Percentiles rank a stretch among this genome's conserved stretches.
Evolutionary conservation across 345 rosid genomes (phyloP).

Genomic region (Geranium brycei): DNA sequence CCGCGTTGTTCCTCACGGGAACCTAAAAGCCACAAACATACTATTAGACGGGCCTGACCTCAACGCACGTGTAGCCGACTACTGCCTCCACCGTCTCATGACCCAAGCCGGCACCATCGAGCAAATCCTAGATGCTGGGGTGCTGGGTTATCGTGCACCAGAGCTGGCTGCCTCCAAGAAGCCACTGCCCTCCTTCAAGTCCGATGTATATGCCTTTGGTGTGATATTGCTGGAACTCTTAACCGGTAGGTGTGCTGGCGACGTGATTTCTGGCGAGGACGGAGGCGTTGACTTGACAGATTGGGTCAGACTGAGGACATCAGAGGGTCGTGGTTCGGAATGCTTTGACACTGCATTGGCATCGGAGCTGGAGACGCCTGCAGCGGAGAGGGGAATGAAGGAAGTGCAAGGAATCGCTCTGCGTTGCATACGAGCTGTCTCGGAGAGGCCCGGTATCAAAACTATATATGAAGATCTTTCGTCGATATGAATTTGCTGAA

Average conservation of each 20-base stretch:
- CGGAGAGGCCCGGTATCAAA: slow-evolving; percentile 95
- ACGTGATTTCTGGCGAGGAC: slow-evolving; percentile 68
- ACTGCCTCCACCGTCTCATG: slow-evolving; percentile 94
- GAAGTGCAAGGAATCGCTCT: slow-evolving; percentile 85
- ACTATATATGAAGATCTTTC: slow-evolving; percentile 94
- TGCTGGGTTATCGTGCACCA: slow-evolving; percentile 84
- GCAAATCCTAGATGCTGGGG: slow-evolving; percentile 89
- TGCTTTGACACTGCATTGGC: slow-evolving; percentile 58
- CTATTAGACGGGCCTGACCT: slow-evolving; percentile 80
- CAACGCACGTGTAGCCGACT: slow-evolving; percentile 90
- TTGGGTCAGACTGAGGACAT: slow-evolving; percentile 59
- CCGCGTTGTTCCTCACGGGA: slow-evolving; percentile 93
- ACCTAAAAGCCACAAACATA: slow-evolving; percentile 77
- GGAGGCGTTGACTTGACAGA: slow-evolving; percentile 72
- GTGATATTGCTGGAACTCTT: slow-evolving; percentile 67
- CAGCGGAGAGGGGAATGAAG: slow-evolving; percentile 72
- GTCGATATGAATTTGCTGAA: slow-evolving; percentile 36
- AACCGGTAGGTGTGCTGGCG: slow-evolving; percentile 90
- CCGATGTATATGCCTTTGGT: slow-evolving; percentile 93
- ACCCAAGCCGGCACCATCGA: slow-evolving; percentile 89
- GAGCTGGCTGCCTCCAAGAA: slow-evolving; percentile 85
- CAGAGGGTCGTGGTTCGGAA: slow-evolving; percentile 56
- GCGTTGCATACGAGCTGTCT: slow-evolving; percentile 61
- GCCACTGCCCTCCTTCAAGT: slow-evolving; percentile 81
- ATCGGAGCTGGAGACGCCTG: slow-evolving; percentile 40